phyloP scores from a whole-genome alignment of 2,329 filamentous ascomycete genomes.

The Curvularia spicifera region DNA sequence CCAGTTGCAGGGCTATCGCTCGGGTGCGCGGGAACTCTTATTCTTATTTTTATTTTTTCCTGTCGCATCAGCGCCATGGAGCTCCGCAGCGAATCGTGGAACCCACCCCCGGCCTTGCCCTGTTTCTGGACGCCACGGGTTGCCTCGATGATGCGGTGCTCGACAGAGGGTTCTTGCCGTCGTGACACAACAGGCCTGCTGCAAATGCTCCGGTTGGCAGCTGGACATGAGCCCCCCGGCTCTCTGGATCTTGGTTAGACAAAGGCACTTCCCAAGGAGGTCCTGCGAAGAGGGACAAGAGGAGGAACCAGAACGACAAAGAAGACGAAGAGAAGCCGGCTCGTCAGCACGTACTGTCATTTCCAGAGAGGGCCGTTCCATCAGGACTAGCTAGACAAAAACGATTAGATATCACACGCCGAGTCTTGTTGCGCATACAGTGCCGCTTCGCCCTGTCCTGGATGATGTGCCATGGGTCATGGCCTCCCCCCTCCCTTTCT shows the following conservation, averaged over 20 bases:
- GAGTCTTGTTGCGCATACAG: constrained; percentile 19
- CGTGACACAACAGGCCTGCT: constrained; percentile 34
- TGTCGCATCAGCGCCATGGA: constrained; percentile 35
- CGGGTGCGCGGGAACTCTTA: constrained; percentile 36
- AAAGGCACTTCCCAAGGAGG: constrained; percentile 1
- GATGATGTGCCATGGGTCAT: constrained; percentile 28
- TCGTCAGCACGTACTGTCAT: constrained; percentile 13
- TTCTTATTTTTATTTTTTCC: constrained; percentile 22
- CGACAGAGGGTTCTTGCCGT: constrained; percentile 28
- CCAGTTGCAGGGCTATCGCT: constrained; percentile 21
- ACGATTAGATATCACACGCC: constrained; percentile 20
- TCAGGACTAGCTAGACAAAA: constrained; percentile 25
- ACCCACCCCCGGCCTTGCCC: constrained; percentile 24
- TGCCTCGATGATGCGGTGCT: constrained; percentile 24
- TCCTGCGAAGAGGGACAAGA: constrained; percentile 2
- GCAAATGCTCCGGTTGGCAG: constrained; percentile 30
- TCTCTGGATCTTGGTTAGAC: constrained; percentile 6
- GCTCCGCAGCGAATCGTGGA: constrained; percentile 40
- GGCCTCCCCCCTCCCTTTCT: not conserved
- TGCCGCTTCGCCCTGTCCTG: constrained; percentile 31
- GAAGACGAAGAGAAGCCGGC: too few species aligned
- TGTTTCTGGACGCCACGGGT: constrained; percentile 28
- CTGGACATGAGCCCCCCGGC: constrained; percentile 2
- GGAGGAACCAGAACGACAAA: too few species aligned
- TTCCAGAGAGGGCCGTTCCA: constrained; percentile 17